Evolutionary conservation across 140 eudicot genomes (phyloP).

Genomic region (Stevia rebaudiana): DNA sequence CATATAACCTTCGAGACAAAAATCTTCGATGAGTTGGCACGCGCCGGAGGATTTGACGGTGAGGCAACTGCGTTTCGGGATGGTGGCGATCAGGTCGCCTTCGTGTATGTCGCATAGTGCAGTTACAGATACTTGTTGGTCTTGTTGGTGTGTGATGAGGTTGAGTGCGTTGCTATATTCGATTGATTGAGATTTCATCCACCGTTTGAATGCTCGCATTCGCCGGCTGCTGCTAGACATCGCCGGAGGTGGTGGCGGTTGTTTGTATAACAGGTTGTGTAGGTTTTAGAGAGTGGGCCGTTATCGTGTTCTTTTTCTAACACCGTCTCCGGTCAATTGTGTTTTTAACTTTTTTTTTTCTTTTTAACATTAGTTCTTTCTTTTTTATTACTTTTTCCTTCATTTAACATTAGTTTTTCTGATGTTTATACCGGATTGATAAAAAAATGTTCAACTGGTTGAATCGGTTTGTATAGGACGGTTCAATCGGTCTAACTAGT

Average conservation of each 20-base stretch:
- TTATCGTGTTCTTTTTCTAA: too few species aligned
- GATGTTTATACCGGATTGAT: too few species aligned
- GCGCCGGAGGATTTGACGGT: conserved; percentile 67
- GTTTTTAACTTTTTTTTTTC: too few species aligned
- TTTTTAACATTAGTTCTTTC: too few species aligned
- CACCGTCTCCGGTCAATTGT: too few species aligned
- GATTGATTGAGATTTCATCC: conserved; percentile 62
- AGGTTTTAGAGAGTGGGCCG: not conserved
- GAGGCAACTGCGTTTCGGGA: conserved; percentile 77
- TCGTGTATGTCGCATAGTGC: conserved; percentile 51
- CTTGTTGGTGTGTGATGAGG: conserved; percentile 23
- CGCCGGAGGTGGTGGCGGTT: conserved; percentile 14
- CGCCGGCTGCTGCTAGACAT: conserved; percentile 35
- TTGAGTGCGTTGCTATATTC: conserved; percentile 59
- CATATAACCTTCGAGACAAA: conserved; percentile 58
- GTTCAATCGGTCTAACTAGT: too few species aligned
- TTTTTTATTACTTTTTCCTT: too few species aligned
- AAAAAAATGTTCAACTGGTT: too few species aligned
- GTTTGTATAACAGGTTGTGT: not conserved
- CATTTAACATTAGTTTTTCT: too few species aligned
- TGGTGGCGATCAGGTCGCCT: conserved; percentile 79
- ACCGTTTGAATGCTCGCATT: conserved; percentile 73
- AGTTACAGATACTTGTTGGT: conserved; percentile 38
- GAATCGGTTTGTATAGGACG: too few species aligned
- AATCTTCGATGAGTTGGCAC: conserved; percentile 41